Evolutionary conservation across 495 filamentous ascomycete genomes (phyloP).

Genomic region (Aspergillus avenaceus): DNA sequence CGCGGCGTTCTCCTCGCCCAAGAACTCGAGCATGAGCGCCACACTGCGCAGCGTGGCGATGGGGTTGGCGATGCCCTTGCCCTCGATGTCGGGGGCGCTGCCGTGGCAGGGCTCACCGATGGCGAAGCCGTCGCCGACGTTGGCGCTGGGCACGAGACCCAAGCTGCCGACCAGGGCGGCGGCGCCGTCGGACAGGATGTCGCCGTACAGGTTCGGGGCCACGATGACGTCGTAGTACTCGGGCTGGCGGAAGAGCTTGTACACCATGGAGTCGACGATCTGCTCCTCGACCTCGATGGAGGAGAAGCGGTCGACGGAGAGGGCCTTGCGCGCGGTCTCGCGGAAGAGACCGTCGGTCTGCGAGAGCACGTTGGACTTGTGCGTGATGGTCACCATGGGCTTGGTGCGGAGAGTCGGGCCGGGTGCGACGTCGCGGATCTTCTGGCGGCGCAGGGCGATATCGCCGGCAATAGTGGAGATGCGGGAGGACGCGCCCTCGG

Average conservation of each 20-base stretch:
- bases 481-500: conserved; percentile 71
- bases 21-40: conserved; percentile 93
- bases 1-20: conserved; percentile 79
- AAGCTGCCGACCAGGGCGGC: conserved; percentile 92
- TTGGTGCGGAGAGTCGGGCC: conserved; percentile 53
- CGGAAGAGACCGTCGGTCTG: conserved; percentile 98
- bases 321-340: conserved; percentile 65
- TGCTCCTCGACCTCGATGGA: conserved; percentile 82
- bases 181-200: conserved; percentile 93
- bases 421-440: conserved; percentile 56
- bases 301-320: conserved; percentile 58
- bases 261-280: conserved; percentile 98
- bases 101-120: conserved; percentile 99
- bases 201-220: conserved; percentile 95
- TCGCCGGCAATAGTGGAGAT: conserved; percentile 93
- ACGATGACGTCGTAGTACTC: conserved; percentile 95
- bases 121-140: conserved; percentile 90
- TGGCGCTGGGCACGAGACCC: conserved; percentile 91
- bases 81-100: conserved; percentile 92
- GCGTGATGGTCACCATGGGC: conserved; percentile 90
- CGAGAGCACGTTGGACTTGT: conserved; percentile 96
- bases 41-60: conserved; percentile 91
- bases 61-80: conserved; percentile 88
- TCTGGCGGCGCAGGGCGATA: conserved; percentile 82
- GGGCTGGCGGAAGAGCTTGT: conserved; percentile 97